Evolutionary conservation across 352 stramenopile genomes (phyloP).

Genomic region (Phytopythium mirpurense): DNA sequence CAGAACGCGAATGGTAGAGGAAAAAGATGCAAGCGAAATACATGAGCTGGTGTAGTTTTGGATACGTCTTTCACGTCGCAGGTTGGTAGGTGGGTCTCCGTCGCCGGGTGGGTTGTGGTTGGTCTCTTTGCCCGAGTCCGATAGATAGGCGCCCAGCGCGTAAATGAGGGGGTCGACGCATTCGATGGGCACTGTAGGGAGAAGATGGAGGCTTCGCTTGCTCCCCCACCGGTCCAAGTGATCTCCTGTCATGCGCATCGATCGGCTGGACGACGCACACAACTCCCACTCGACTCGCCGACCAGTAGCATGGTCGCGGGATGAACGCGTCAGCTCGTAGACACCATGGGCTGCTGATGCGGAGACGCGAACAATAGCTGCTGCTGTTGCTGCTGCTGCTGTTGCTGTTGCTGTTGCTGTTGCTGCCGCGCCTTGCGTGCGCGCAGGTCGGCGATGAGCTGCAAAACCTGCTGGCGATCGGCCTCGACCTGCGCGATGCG

Average conservation of each 20-base stretch:
- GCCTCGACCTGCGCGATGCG: conserved; percentile 78
- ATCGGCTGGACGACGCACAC: neutral
- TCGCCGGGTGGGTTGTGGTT: neutral
- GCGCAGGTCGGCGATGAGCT: conserved; percentile 73
- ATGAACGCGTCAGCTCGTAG: conserved; percentile 23
- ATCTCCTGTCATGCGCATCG: neutral
- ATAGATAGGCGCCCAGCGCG: conserved; percentile 2
- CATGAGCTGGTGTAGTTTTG: neutral
- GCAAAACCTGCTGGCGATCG: conserved; percentile 67
- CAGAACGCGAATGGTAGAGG: neutral
- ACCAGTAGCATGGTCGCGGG: neutral
- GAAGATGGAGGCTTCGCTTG: neutral
- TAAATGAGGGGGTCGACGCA: neutral
- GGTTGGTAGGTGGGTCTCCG: neutral
- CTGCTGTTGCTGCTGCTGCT: conserved; percentile 32
- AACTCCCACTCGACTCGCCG: neutral
- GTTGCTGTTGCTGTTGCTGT: conserved; percentile 25
- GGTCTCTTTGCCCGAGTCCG: conserved; percentile 3
- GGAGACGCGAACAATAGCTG: conserved; percentile 8
- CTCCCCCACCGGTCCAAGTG: neutral
- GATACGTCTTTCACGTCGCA: neutral
- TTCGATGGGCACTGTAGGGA: neutral
- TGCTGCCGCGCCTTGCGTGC: conserved; percentile 42
- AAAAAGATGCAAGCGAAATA: conserved; percentile 1
- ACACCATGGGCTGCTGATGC: conserved; percentile 32